These are phyloP conservation scores for Solanum piurae DNA, from an alignment of 257 asterid species.

Conservation along the genomic window DNA sequence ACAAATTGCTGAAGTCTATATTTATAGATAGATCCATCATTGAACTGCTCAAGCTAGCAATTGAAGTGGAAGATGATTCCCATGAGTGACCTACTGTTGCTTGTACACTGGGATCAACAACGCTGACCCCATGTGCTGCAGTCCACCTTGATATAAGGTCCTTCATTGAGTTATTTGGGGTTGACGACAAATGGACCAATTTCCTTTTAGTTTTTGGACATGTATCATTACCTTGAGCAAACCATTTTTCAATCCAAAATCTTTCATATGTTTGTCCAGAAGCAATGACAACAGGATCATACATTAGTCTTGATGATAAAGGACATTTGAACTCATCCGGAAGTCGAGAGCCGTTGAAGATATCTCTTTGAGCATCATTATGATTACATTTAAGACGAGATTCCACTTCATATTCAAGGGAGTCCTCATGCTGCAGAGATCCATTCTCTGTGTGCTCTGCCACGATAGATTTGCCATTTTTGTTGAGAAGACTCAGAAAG, in stretches of 20 bases:
- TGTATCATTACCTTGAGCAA: slow-evolving; percentile 56
- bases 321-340: slow-evolving; percentile 77
- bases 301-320: slow-evolving; percentile 63
- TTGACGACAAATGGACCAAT: slow-evolving; percentile 36
- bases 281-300: slow-evolving; percentile 75
- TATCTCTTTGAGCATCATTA: slow-evolving; percentile 22
- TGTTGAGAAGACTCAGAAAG: slow-evolving; percentile 47
- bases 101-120: slow-evolving; percentile 37
- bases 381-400: slow-evolving; percentile 16
- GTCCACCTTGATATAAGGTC: slow-evolving; percentile 61
- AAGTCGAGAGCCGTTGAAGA: slow-evolving; percentile 24
- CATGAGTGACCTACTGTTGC: slow-evolving; percentile 12
- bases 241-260: slow-evolving; percentile 82
- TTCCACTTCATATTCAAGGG: slow-evolving; percentile 27
- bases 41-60: slow-evolving; percentile 63
- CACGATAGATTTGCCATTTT: slow-evolving; percentile 36
- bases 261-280: slow-evolving; percentile 87
- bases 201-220: slow-evolving; percentile 59
- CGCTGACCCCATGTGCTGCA: slow-evolving; percentile 16
- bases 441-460: slow-evolving; percentile 23
- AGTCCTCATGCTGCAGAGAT: slow-evolving; percentile 17
- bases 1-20: slow-evolving; percentile 43
- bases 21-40: slow-evolving; percentile 51
- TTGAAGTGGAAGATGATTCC: slow-evolving; percentile 52
- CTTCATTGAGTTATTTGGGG: slow-evolving; percentile 53